Evolutionary conservation across 768 basidiomycete genomes (phyloP), one percentile per base, ranked within the genome.

Genomic region (Lactarius trivialis): DNA sequence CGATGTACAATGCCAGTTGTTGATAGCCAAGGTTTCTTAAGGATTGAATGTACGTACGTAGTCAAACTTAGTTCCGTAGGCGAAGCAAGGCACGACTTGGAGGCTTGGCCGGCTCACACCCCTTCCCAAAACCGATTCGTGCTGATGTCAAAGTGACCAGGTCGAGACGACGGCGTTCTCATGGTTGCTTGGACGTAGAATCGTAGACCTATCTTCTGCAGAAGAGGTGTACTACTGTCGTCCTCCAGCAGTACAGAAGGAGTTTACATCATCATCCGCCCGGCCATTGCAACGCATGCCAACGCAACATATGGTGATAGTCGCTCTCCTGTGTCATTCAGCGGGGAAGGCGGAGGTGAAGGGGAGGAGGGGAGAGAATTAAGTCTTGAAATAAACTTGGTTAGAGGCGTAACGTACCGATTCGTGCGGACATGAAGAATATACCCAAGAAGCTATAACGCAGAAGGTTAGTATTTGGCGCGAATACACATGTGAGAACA

Each of bases 221-320:
- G n/a, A n/a, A n/a, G n/a, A n/a, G n/a, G n/a, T n/a, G n/a, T n/a
- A n/a, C n/a, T n/a, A n/a, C n/a, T n/a, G 9, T 9, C 21, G 43
- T 24, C 7, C 14, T 3, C 21, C n/a, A 15, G 48, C 8, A 7
- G 30, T 24, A 32, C n/a, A n/a, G n/a, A n/a, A n/a, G n/a, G n/a
- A n/a, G 26, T 3, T 19, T 17, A 28, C 5, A 11, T 72, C 66
- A 82, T 70, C 60, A 93, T 82, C 41, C 85, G 85, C 51, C 86
- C 77, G 0, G 93, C 97, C 97, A 99, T 98, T 28, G 84, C 84
- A 26, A 98, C 74, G 72, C 96, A 98, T 17, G 96, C 93, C 15
- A 99, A 73, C 7, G 90, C 88, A 17, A 99, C 97, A 69, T 98
- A 98, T 41, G 96, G 97, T 32, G 96, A 98, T 50, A 99, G 76